phyloP scores from a whole-genome alignment of 805 yeast species.

The Vanderwaltozyma verrucispora region DNA sequence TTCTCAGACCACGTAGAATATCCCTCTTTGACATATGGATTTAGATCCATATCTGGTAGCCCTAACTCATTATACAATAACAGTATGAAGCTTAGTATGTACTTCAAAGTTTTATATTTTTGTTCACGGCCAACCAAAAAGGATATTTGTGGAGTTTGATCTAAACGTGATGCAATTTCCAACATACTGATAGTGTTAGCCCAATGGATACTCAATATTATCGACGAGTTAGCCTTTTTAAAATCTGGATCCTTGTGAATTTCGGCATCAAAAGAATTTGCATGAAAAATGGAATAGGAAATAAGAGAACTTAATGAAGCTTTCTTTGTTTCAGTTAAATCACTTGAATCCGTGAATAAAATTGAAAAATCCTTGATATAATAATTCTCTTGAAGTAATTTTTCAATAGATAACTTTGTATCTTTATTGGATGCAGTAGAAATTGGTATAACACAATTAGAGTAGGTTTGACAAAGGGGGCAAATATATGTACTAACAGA shows the following conservation, averaged over 20 bases:
- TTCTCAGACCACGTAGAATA: slow-evolving; percentile 13
- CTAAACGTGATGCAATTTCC: slow-evolving; percentile 50
- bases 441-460: slow-evolving; percentile 25
- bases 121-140: slow-evolving; percentile 32
- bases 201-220: slow-evolving; percentile 20
- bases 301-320: background rate
- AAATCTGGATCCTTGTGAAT: slow-evolving; percentile 10
- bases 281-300: slow-evolving; percentile 1
- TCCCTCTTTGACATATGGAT: slow-evolving; percentile 10
- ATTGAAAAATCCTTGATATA: background rate
- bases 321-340: background rate
- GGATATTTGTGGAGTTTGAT: slow-evolving; percentile 25
- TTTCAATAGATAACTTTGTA: background rate
- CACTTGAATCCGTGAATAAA: slow-evolving; percentile 3
- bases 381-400: no score
- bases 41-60: slow-evolving; percentile 11
- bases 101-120: slow-evolving; percentile 30
- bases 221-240: slow-evolving; percentile 11
- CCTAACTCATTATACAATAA: slow-evolving; percentile 16
- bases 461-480: slow-evolving; percentile 81
- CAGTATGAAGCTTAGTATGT: slow-evolving; percentile 20
- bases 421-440: background rate
- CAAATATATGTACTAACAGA: slow-evolving; percentile 69
- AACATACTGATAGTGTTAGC: slow-evolving; percentile 38
- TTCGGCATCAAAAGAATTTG: slow-evolving; percentile 15